phyloP scores from a whole-genome alignment of 2,329 filamentous ascomycete species.

The Nothopassalora personata region DNA sequence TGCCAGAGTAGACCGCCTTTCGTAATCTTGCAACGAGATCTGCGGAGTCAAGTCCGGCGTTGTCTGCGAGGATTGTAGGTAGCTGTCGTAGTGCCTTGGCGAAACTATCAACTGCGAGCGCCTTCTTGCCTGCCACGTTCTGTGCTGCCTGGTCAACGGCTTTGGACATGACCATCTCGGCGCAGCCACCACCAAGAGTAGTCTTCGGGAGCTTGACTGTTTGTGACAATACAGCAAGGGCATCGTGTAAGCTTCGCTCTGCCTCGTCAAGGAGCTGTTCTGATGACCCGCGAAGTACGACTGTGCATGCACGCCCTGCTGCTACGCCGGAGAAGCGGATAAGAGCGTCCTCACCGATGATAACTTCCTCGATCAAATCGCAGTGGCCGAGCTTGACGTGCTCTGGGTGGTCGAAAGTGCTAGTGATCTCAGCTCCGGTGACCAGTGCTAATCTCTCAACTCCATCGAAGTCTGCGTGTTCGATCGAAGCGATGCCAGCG shows the following conservation, averaged over 20 bases:
- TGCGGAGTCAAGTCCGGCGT: conserved; percentile 91
- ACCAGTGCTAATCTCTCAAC: conserved; percentile 93
- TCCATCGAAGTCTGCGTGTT: conserved; percentile 98
- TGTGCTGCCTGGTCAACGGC: conserved; percentile 90
- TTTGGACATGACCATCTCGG: conserved; percentile 99
- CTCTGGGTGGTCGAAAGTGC: conserved; percentile 96
- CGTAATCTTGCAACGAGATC: conserved; percentile 87
- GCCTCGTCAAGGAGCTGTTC: conserved; percentile 96
- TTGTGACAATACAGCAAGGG: conserved; percentile 90
- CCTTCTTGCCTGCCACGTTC: conserved; percentile 94
- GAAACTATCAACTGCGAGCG: conserved; percentile 86
- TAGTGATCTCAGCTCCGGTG: conserved; percentile 94
- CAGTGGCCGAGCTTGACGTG: conserved; percentile 94
- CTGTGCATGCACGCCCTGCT: conserved; percentile 89
- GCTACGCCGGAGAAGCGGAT: conserved; percentile 97
- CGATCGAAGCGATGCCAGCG: conserved; percentile 95
- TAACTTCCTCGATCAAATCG: conserved; percentile 93
- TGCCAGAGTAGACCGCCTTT: conserved; percentile 90
- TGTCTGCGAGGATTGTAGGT: conserved; percentile 94
- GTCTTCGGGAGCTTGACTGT: conserved; percentile 92
- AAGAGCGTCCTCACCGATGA: conserved; percentile 94
- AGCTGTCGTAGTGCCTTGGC: conserved; percentile 84
- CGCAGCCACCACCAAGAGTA: conserved; percentile 89
- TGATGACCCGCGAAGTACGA: conserved; percentile 91
- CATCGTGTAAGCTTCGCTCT: conserved; percentile 92